A percentile compares a stretch with the other conserved stretches of the same genome.
Evolutionary conservation across 768 basidiomycete species (phyloP).

Genomic region (Phlebiopsis flavidoalba): DNA sequence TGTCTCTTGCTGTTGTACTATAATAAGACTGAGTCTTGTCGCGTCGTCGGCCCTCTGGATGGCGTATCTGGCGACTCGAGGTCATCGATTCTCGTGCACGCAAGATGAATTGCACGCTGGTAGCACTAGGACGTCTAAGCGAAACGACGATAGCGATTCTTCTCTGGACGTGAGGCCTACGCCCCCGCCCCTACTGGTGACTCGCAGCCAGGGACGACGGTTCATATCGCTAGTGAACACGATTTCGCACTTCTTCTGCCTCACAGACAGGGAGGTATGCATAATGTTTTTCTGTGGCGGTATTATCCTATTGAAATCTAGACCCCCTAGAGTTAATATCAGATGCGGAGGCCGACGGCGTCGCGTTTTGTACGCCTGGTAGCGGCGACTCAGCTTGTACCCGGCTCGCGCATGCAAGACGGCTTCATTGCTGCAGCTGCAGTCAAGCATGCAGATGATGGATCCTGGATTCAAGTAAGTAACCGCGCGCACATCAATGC

Average conservation of each 20-base stretch:
- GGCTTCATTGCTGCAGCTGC: slow-evolving; percentile 36
- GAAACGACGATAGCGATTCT: background rate
- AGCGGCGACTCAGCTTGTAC: slow-evolving; percentile 24
- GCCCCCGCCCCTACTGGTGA: slow-evolving; percentile 35
- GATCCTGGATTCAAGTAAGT: slow-evolving; percentile 36
- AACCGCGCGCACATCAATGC: background rate
- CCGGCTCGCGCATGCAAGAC: slow-evolving; percentile 22
- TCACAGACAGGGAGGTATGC: slow-evolving; percentile 26
- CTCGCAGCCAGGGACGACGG: slow-evolving; percentile 28
- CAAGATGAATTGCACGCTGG: background rate
- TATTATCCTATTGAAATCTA: background rate
- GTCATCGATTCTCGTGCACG: background rate
- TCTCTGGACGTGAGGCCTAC: slow-evolving; percentile 28
- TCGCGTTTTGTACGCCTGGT: slow-evolving; percentile 30
- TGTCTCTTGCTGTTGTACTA: background rate
- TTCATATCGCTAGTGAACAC: slow-evolving; percentile 25
- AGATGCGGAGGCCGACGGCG: slow-evolving; percentile 32
- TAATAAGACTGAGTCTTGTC: background rate
- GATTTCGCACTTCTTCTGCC: slow-evolving; percentile 35
- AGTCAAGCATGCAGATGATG: slow-evolving; percentile 28
- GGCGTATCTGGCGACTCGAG: background rate
- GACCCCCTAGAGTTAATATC: slow-evolving; percentile 31
- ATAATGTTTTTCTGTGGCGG: background rate
- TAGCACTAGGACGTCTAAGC: background rate
- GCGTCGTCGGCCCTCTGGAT: background rate